Conservation (phyloP, 148 eudicot species). For the Talinum fruticosum region DNA sequence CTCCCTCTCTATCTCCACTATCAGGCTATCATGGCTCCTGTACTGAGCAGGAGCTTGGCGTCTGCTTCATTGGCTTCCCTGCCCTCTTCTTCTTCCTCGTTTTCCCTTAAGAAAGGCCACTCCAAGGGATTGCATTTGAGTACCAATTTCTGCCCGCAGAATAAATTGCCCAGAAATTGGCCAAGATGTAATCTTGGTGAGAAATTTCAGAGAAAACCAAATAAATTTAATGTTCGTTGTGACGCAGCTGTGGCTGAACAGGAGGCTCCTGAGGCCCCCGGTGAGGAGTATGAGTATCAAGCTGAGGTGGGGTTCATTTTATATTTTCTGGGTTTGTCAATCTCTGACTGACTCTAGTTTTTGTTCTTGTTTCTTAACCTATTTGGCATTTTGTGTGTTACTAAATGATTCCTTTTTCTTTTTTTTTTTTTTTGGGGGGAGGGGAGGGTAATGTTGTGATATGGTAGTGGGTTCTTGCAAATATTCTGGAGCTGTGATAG, state of each 20-base stretch:
- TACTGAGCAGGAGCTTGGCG: slow-evolving; percentile 31
- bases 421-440: too few species aligned
- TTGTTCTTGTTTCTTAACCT: neutral
- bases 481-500: neutral
- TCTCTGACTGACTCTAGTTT: neutral
- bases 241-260: slow-evolving; percentile 82
- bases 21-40: slow-evolving; percentile 31
- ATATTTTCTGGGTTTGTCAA: neutral
- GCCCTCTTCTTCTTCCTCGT: slow-evolving; percentile 42
- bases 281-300: slow-evolving; percentile 79
- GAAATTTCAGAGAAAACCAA: slow-evolving; percentile 35
- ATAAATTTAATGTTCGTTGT: slow-evolving; percentile 53
- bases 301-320: slow-evolving; percentile 70
- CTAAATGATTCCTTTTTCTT: neutral
- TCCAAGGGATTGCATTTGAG: slow-evolving; percentile 27
- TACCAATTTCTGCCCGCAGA: slow-evolving; percentile 44
- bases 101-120: slow-evolving; percentile 26
- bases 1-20: neutral
- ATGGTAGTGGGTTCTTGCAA: neutral
- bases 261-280: slow-evolving; percentile 59
- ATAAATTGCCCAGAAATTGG: slow-evolving; percentile 34
- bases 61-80: slow-evolving; percentile 53
- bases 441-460: neutral
- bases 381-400: neutral
- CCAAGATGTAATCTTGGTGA: slow-evolving; percentile 38